These are phyloP conservation scores for Austroboletus eburneus DNA, from an alignment of 768 basidiomycete genomes.

Conservation along the genomic window DNA sequence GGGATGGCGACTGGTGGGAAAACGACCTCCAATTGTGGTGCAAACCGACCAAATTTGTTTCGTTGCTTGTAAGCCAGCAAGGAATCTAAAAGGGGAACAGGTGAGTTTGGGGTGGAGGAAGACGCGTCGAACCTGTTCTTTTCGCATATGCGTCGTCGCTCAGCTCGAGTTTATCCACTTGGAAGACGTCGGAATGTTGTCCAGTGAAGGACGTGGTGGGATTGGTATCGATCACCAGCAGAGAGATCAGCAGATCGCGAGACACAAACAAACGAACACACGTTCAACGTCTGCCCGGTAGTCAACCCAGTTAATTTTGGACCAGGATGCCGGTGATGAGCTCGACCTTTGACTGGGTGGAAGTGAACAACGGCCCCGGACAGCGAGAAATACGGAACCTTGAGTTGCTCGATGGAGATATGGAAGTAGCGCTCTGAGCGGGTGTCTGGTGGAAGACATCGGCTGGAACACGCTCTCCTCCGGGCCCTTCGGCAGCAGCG, in stretches of 20 bases:
- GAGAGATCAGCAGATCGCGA: slow-evolving; percentile 38
- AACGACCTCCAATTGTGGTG: slow-evolving; percentile 43
- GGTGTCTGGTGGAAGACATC: slow-evolving; percentile 85
- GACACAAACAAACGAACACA: slow-evolving; percentile 32
- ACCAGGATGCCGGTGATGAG: slow-evolving; percentile 87
- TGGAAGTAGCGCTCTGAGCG: slow-evolving; percentile 81
- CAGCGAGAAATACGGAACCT: slow-evolving; percentile 43
- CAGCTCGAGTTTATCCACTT: slow-evolving; percentile 92
- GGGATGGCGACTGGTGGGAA: slow-evolving; percentile 44
- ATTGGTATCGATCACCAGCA: slow-evolving; percentile 54
- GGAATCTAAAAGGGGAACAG: slow-evolving; percentile 52
- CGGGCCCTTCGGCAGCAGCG: slow-evolving; percentile 41
- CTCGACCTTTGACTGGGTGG: slow-evolving; percentile 69
- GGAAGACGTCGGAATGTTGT: slow-evolving; percentile 77
- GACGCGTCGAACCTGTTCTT: slow-evolving; percentile 55
- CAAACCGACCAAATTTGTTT: slow-evolving; percentile 87
- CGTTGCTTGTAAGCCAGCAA: slow-evolving; percentile 86
- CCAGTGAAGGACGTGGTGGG: slow-evolving; percentile 75
- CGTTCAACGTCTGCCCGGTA: slow-evolving; percentile 81
- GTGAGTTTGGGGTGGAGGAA: not conserved
- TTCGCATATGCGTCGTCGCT: slow-evolving; percentile 76
- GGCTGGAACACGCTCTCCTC: slow-evolving; percentile 58
- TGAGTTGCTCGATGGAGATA: slow-evolving; percentile 72
- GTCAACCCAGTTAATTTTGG: slow-evolving; percentile 63
- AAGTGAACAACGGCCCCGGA: not conserved